phyloP scores from a whole-genome alignment of 768 basidiomycete genomes.

The Chalciporus pseudorubinellus region DNA sequence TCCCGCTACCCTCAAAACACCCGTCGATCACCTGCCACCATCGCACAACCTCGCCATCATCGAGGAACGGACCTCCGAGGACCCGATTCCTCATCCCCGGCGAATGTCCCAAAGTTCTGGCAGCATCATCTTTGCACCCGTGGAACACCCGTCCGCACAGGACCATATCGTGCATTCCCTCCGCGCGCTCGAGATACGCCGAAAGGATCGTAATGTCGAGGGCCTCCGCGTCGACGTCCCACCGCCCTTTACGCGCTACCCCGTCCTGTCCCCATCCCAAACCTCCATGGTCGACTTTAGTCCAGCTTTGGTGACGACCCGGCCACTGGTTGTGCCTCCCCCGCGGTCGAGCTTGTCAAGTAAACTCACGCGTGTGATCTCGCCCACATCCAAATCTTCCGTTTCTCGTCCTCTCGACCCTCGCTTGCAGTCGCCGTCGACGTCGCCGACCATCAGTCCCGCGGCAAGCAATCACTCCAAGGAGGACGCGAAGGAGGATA shows the following conservation, averaged over 20 bases:
- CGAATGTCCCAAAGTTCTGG: constrained; percentile 19
- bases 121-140: constrained; percentile 24
- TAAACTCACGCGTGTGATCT: constrained; percentile 28
- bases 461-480: constrained; percentile 13
- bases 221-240: constrained; percentile 31
- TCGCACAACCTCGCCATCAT: constrained; percentile 36
- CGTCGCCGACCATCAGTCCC: constrained; percentile 20
- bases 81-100: constrained; percentile 5
- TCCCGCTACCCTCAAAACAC: constrained; percentile 32
- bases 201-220: constrained; percentile 30
- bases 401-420: constrained; percentile 1
- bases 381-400: constrained; percentile 20
- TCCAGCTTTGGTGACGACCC: neutral
- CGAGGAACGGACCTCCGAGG: constrained; percentile 33
- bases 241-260: constrained; percentile 13
- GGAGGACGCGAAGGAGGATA: constrained; percentile 39
- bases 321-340: neutral
- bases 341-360: constrained; percentile 11
- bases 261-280: constrained; percentile 17
- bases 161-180: constrained; percentile 20
- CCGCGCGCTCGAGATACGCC: constrained; percentile 6
- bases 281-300: constrained; percentile 10
- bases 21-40: constrained; percentile 27
- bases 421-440: constrained; percentile 4
- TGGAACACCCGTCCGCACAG: constrained; percentile 10